phyloP scores from a whole-genome alignment of 768 basidiomycete species.

The Hericium coralloides region DNA sequence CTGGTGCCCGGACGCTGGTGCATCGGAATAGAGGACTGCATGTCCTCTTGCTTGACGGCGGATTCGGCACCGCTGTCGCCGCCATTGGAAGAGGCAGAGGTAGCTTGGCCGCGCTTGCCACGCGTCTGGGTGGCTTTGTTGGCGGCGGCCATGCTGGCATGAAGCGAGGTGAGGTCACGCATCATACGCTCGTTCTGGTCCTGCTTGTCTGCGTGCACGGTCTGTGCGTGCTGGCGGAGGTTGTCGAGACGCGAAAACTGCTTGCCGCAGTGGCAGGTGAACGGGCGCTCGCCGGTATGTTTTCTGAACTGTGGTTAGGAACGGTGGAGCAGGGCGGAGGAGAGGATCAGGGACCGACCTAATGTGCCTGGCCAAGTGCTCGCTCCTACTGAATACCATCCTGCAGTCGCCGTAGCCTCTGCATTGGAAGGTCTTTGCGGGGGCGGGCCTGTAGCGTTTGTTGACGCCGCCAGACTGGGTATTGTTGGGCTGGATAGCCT shows the following conservation, averaged over 20 bases:
- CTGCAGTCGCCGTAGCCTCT: slow-evolving; percentile 90
- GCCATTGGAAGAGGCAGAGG: slow-evolving; percentile 13
- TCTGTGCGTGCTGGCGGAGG: slow-evolving; percentile 93
- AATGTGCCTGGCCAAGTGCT: slow-evolving; percentile 93
- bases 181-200: slow-evolving; percentile 88
- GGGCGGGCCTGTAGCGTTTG: slow-evolving; percentile 74
- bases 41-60: slow-evolving; percentile 36
- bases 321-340: slow-evolving; percentile 11
- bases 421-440: slow-evolving; percentile 93
- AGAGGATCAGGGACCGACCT: slow-evolving; percentile 46
- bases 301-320: slow-evolving; percentile 47
- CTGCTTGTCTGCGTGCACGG: slow-evolving; percentile 91
- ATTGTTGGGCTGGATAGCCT: background rate
- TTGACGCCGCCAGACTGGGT: slow-evolving; percentile 21
- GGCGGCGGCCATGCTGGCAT: slow-evolving; percentile 67
- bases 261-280: slow-evolving; percentile 91
- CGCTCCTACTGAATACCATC: slow-evolving; percentile 94
- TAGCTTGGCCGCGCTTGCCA: slow-evolving; percentile 28
- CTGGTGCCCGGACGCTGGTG: slow-evolving; percentile 59
- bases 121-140: slow-evolving; percentile 31
- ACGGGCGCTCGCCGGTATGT: slow-evolving; percentile 96
- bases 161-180: slow-evolving; percentile 77
- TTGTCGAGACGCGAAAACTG: slow-evolving; percentile 96
- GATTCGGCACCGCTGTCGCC: slow-evolving; percentile 11
- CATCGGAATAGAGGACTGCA: slow-evolving; percentile 16